Evolutionary conservation across 345 rosid genomes (phyloP).

Genomic region (Dimocarpus longan): DNA sequence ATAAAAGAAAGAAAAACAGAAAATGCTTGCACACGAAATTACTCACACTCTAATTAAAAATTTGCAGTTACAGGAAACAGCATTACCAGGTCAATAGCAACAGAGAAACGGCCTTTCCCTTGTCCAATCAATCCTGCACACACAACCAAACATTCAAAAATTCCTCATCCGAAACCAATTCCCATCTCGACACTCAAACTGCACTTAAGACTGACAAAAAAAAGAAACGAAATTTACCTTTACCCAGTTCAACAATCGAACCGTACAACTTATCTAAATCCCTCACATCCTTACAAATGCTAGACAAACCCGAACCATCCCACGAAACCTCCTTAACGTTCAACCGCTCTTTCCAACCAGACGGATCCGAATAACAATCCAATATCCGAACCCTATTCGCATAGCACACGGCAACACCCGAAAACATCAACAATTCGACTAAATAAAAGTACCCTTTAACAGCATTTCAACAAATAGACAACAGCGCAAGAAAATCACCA

Average conservation of each 20-base stretch:
- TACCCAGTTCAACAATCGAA: conserved; percentile 66
- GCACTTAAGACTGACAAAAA: not conserved
- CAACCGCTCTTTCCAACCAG: conserved; percentile 69
- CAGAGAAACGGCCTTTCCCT: conserved; percentile 60
- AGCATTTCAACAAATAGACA: not conserved
- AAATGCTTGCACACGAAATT: not conserved
- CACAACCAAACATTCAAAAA: conserved; percentile 22
- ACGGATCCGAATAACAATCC: conserved; percentile 90
- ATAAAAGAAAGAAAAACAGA: not conserved
- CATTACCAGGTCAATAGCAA: conserved; percentile 86
- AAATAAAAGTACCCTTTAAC: not conserved
- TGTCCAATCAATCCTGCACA: conserved; percentile 65
- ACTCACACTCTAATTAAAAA: conserved; percentile 4
- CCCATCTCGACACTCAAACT: too few relatives aligned
- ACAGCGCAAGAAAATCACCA: conserved; percentile 38
- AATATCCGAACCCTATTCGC: conserved; percentile 64
- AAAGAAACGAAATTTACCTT: conserved; percentile 42
- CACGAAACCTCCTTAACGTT: conserved; percentile 21
- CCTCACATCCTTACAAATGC: conserved; percentile 55
- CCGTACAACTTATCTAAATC: conserved; percentile 57
- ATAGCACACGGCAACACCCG: not conserved
- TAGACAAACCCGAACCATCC: conserved; percentile 36
- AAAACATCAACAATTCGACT: conserved; percentile 5
- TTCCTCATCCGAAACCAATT: not conserved
- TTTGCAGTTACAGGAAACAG: conserved; percentile 10